Evolutionary conservation across 257 asterid genomes (phyloP), one percentile per base, ranked within the genome.

Genomic region (Cinchona pubescens): DNA sequence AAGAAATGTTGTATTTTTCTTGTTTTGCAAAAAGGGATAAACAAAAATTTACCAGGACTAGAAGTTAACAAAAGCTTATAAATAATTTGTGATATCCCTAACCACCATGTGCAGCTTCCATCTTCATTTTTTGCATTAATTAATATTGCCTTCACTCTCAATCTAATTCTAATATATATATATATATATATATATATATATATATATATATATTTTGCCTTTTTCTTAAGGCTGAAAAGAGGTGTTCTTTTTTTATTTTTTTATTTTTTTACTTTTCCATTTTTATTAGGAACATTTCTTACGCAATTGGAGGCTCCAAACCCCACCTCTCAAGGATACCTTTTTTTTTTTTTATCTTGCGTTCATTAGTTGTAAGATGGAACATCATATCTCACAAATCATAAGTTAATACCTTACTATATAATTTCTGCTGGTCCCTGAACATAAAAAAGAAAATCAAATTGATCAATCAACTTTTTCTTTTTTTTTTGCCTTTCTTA

Each of bases 201-300:
- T n/a, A n/a, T n/a, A n/a, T n/a, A n/a, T n/a, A n/a, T n/a, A n/a
- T n/a, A n/a, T n/a, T 25, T 45, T 34, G 67, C 62, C 75, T 29
- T 65, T n/a, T 76, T 69, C 49, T 25, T 59, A 68, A 69, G 80
- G 80, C 80, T 69, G 75, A 76, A 76, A 76, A 76, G 62, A 45
- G 56, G 30, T 21, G 40, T 21, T 5, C 49, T 71, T 67, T 56
- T 40, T 72, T 58, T 3, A 0, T 38, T 38, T 3, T 38, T 38
- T 8, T 38, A 3, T 38, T 37, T 37, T 38, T 38, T 38, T 38
- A 38, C n/a, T n/a, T n/a, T n/a, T n/a, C n/a, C n/a, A n/a, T 55
- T 23, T 23, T 55, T 3, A 2, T 8, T 58, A 1, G 19, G 49
- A 69, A 30, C 75, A 58, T 67, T 67, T 58, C 72, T 37, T 10